phyloP scores from a whole-genome alignment of 2,329 filamentous ascomycete species.

The Fusarium falciforme region DNA sequence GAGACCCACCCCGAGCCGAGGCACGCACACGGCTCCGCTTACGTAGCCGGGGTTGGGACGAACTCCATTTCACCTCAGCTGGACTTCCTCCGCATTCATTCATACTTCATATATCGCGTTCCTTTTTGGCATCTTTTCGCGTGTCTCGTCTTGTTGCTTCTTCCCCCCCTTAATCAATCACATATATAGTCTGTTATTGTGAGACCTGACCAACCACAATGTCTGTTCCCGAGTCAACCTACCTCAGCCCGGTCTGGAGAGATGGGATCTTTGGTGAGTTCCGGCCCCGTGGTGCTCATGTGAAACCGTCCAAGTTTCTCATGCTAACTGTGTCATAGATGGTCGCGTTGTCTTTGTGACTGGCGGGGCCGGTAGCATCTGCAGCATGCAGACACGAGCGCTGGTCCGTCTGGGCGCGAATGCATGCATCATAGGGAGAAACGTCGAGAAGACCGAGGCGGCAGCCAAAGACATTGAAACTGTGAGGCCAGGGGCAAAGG shows the following conservation, averaged over 20 bases:
- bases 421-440: slow-evolving; percentile 93
- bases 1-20: slow-evolving; percentile 36
- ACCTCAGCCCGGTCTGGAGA: slow-evolving; percentile 85
- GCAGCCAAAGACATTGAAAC: slow-evolving; percentile 86
- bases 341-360: slow-evolving; percentile 95
- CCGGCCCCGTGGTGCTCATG: background rate
- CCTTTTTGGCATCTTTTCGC: background rate
- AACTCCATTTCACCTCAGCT: slow-evolving; percentile 3
- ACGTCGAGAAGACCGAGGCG: slow-evolving; percentile 84
- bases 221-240: slow-evolving; percentile 77
- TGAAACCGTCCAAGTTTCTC: background rate
- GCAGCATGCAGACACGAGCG: slow-evolving; percentile 91
- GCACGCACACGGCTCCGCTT: slow-evolving; percentile 8
- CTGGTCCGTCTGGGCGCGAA: slow-evolving; percentile 92
- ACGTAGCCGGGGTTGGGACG: background rate
- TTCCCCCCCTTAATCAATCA: background rate
- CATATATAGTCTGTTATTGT: background rate
- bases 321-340: slow-evolving; percentile 60
- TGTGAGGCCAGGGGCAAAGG: slow-evolving; percentile 80
- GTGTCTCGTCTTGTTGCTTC: background rate
- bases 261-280: slow-evolving; percentile 85
- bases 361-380: slow-evolving; percentile 92
- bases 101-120: background rate
- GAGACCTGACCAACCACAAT: slow-evolving; percentile 54
- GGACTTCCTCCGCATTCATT: background rate